A percentile compares a stretch with the other conserved stretches of the same genome.
phyloP scores from a whole-genome alignment of 163 green algal genomes.

The Chloromonas sp. region DNA sequence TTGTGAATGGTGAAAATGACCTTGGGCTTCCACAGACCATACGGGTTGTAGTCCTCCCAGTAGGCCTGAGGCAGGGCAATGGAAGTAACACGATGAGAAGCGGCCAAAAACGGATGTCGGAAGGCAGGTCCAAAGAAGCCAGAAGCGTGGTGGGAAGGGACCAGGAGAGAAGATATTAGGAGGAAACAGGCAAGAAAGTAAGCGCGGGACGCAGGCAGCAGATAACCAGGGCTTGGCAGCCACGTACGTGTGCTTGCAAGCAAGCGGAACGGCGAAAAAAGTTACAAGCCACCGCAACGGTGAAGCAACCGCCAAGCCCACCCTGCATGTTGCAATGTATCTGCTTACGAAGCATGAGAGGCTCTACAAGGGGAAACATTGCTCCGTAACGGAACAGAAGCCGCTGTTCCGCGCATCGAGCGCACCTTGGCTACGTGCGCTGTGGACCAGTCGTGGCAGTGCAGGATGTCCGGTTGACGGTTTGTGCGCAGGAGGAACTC shows the following conservation, averaged over 20 bases:
- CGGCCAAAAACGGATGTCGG: background rate
- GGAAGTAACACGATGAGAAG: too few relatives aligned
- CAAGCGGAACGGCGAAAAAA: background rate
- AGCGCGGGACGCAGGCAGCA: too few relatives aligned
- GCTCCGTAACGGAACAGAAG: too few relatives aligned
- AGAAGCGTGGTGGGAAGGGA: too few relatives aligned
- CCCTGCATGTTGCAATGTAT: too few relatives aligned
- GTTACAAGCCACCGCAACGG: too few relatives aligned
- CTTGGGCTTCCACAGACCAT: conserved; percentile 78
- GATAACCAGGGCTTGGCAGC: background rate
- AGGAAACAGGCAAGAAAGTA: too few relatives aligned
- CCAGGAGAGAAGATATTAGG: too few relatives aligned
- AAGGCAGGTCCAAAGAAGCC: background rate
- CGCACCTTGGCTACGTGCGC: conserved; percentile 62
- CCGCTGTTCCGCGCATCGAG: too few relatives aligned
- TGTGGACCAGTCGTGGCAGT: conserved; percentile 96
- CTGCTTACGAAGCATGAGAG: too few relatives aligned
- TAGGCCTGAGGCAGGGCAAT: conserved; percentile 7
- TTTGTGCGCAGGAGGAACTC: conserved; percentile 85
- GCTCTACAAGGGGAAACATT: too few relatives aligned
- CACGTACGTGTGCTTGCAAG: background rate
- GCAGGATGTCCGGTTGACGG: conserved; percentile 89
- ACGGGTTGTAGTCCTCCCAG: conserved; percentile 72
- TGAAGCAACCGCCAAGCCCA: too few relatives aligned
- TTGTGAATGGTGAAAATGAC: conserved; percentile 98